These are phyloP conservation scores for Candida boleticola DNA, from an alignment of 805 yeast species.

Conservation along the genomic window DNA sequence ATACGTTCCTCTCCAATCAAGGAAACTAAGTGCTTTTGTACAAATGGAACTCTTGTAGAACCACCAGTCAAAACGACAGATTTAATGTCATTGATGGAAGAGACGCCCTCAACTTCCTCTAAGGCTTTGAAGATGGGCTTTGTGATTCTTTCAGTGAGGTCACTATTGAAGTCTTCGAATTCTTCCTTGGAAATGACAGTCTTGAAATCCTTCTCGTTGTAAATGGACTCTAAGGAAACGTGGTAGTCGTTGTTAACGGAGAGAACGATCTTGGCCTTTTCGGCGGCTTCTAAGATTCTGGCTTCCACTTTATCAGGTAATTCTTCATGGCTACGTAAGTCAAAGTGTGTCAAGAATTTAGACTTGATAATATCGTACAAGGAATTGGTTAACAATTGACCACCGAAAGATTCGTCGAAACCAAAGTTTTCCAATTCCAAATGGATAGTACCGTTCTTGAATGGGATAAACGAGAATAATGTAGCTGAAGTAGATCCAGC, in stretches of 20 bases:
- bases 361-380: slow-evolving; percentile 60
- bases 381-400: slow-evolving; percentile 65
- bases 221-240: slow-evolving; percentile 74
- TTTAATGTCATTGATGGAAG: slow-evolving; percentile 38
- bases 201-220: slow-evolving; percentile 72
- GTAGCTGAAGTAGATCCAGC: slow-evolving; percentile 91
- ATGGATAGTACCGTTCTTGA: slow-evolving; percentile 37
- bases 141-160: slow-evolving; percentile 44
- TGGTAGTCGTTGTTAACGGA: slow-evolving; percentile 84
- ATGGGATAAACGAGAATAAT: slow-evolving; percentile 59
- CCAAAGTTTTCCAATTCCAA: slow-evolving; percentile 75
- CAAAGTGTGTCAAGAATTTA: slow-evolving; percentile 49
- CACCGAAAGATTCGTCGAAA: slow-evolving; percentile 67
- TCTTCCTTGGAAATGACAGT: slow-evolving; percentile 71
- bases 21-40: slow-evolving; percentile 58
- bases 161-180: slow-evolving; percentile 59
- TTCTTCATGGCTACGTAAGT: slow-evolving; percentile 32
- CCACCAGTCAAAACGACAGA: slow-evolving; percentile 89
- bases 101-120: slow-evolving; percentile 18
- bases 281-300: slow-evolving; percentile 77
- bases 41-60: slow-evolving; percentile 83
- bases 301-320: slow-evolving; percentile 61
- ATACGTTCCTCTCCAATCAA: slow-evolving; percentile 60
- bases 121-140: slow-evolving; percentile 53
- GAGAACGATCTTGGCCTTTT: slow-evolving; percentile 79